A percentile compares a stretch with the other conserved stretches of the same genome.
These are phyloP conservation scores for Leishmania mexicana DNA, from an alignment of 208 protist species.

Conservation along the genomic window DNA sequence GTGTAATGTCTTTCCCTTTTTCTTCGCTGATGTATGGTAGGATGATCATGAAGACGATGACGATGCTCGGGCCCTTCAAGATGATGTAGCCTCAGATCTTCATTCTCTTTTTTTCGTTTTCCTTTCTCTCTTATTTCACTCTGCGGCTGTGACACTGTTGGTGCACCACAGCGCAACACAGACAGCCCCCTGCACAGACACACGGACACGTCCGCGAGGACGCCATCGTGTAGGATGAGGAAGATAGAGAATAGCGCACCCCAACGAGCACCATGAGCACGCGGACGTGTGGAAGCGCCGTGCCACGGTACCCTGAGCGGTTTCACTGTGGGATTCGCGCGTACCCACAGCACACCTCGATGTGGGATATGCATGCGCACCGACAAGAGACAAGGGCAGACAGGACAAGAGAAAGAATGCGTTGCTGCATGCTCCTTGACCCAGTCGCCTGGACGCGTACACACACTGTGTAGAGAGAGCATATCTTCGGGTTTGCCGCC, in stretches of 20 bases:
- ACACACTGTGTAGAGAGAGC: background rate
- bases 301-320: background rate
- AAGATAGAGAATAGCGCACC: background rate
- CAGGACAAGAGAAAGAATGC: no score
- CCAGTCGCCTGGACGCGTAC: background rate
- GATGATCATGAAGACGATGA: constrained; percentile 1
- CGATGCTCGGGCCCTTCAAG: background rate
- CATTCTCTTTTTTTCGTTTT: background rate
- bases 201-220: background rate
- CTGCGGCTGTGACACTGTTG: background rate
- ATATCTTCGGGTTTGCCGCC: background rate
- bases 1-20: constrained; percentile 4
- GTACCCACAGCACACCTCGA: background rate
- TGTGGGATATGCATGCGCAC: background rate
- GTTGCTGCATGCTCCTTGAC: background rate
- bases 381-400: background rate
- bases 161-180: background rate
- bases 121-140: background rate
- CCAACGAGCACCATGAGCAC: background rate
- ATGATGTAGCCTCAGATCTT: background rate
- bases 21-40: constrained; percentile 17
- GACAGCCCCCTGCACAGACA: background rate
- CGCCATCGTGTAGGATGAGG: background rate
- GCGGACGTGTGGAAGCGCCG: background rate
- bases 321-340: background rate